Evolutionary conservation across 257 asterid genomes (phyloP).

Genomic region (Solanum okadae): DNA sequence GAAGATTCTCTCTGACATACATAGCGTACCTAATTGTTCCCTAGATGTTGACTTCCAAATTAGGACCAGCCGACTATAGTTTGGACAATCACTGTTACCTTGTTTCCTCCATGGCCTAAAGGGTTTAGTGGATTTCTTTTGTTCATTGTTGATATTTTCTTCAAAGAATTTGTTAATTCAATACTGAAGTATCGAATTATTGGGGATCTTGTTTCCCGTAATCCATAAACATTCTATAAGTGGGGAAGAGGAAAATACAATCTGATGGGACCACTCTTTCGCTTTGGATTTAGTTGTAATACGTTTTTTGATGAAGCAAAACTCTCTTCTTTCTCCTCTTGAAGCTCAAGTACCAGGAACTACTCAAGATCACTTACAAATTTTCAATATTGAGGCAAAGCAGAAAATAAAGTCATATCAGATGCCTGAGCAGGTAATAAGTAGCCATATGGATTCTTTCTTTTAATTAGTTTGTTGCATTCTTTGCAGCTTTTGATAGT

Average conservation of each 20-base stretch:
- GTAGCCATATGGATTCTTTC: not conserved
- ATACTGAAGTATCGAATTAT: not conserved
- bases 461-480: not conserved
- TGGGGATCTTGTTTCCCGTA: not conserved
- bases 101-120: not conserved
- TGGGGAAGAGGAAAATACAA: not conserved
- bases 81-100: not conserved
- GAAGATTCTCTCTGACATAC: not conserved
- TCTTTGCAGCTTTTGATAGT: not conserved
- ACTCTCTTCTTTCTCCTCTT: conserved; percentile 14
- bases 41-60: not conserved
- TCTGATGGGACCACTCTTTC: not conserved
- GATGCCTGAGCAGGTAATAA: conserved; percentile 98
- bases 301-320: not conserved
- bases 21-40: not conserved
- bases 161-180: not conserved
- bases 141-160: not conserved
- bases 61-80: not conserved
- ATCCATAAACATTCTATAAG: not conserved
- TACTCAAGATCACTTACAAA: conserved; percentile 92
- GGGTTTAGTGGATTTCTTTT: not conserved
- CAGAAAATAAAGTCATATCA: conserved; percentile 87
- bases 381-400: conserved; percentile 93
- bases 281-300: not conserved
- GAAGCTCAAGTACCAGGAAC: conserved; percentile 98